These are phyloP conservation scores for Hypoxylon cercidicola DNA, from an alignment of 495 filamentous ascomycete genomes.

Conservation along the genomic window DNA sequence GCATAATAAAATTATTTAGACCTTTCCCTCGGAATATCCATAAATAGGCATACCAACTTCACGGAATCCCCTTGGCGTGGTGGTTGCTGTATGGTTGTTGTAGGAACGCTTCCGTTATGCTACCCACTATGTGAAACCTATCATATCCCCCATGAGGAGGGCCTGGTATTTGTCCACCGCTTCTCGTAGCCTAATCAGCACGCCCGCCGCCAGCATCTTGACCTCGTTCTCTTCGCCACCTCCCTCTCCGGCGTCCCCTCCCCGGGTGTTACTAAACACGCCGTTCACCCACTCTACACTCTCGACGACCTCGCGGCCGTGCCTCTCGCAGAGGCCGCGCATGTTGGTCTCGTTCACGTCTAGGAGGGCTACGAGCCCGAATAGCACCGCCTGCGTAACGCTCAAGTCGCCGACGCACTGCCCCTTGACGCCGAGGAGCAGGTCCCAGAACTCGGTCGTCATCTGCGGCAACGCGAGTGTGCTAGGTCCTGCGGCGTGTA, in stretches of 20 bases:
- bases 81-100: too few relatives aligned
- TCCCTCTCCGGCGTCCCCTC: constrained; percentile 55
- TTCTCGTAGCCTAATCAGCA: constrained; percentile 81
- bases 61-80: too few relatives aligned
- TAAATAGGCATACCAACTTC: too few relatives aligned
- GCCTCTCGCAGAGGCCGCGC: constrained; percentile 71
- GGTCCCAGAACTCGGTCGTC: constrained; percentile 75
- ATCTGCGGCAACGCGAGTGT: constrained; percentile 71
- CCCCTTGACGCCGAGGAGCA: constrained; percentile 62
- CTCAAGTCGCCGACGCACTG: constrained; percentile 65
- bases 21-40: too few relatives aligned
- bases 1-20: too few relatives aligned
- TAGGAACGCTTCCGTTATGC: background rate
- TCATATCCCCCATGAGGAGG: constrained; percentile 68
- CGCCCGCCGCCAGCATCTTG: constrained; percentile 80
- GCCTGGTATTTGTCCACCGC: constrained; percentile 83
- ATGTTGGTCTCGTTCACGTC: constrained; percentile 88
- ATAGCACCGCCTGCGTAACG: constrained; percentile 78
- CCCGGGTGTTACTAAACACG: constrained; percentile 54
- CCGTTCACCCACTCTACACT: constrained; percentile 60
- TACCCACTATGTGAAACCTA: constrained; percentile 52
- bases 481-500: constrained; percentile 72
- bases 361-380: constrained; percentile 80
- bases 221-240: constrained; percentile 69
- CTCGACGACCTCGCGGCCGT: constrained; percentile 66